Evolutionary conservation across 1,284 basidiomycete species (phyloP).

Genomic region (Takashimella koratensis): DNA sequence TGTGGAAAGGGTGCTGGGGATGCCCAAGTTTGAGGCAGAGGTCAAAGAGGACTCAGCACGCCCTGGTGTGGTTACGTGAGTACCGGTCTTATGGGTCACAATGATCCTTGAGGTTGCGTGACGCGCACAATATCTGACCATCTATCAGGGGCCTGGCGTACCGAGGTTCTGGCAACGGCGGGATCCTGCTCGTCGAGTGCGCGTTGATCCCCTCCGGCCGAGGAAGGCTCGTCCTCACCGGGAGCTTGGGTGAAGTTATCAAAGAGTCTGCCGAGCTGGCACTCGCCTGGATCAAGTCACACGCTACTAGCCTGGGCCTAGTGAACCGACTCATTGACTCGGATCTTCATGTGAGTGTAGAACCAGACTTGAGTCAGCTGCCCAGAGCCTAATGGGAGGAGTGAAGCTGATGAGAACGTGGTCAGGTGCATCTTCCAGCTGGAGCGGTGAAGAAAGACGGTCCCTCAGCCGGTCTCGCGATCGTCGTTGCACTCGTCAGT

Average conservation of each 20-base stretch:
- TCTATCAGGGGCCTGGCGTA: slow-evolving; percentile 35
- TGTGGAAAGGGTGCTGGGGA: slow-evolving; percentile 78
- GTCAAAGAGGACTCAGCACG: slow-evolving; percentile 40
- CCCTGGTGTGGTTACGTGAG: slow-evolving; percentile 43
- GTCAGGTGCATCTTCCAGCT: slow-evolving; percentile 89
- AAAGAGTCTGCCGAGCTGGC: slow-evolving; percentile 89
- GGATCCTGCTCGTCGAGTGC: slow-evolving; percentile 61
- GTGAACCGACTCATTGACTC: slow-evolving; percentile 50
- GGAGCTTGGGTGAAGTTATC: slow-evolving; percentile 93
- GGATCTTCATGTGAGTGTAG: slow-evolving; percentile 62
- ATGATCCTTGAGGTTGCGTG: too few relatives aligned
- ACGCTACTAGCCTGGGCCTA: slow-evolving; percentile 71
- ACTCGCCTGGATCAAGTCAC: slow-evolving; percentile 66
- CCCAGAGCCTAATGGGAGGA: too few relatives aligned
- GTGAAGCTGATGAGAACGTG: slow-evolving; percentile 24
- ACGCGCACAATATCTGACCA: background rate
- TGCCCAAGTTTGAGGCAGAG: slow-evolving; percentile 74
- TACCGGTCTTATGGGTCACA: background rate
- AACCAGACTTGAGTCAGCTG: too few relatives aligned
- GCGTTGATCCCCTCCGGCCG: slow-evolving; percentile 36
- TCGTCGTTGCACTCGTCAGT: slow-evolving; percentile 81
- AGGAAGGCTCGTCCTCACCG: slow-evolving; percentile 56
- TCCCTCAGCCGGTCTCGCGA: slow-evolving; percentile 88
- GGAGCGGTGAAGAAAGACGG: slow-evolving; percentile 96
- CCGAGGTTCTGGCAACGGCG: slow-evolving; percentile 71